A percentile compares a stretch with the other conserved stretches of the same genome.
Evolutionary conservation across 148 eudicot species (phyloP).

Genomic region (Amaranthus palmeri): DNA sequence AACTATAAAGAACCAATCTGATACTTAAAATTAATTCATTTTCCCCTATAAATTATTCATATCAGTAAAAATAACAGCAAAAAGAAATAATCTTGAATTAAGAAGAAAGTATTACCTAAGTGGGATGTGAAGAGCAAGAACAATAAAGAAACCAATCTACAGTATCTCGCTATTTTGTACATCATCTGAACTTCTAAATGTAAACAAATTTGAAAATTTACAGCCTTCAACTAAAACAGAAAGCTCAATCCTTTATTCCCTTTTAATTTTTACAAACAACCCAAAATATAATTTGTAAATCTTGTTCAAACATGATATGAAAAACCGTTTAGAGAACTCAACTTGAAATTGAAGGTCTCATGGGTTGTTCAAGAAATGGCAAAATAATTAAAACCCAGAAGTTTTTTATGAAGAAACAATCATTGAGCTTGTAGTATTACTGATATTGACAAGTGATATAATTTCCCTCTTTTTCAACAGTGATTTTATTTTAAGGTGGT

Average conservation of each 20-base stretch:
- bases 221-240: constrained; percentile 1
- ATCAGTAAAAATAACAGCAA: not conserved
- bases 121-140: constrained; percentile 17
- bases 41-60: not conserved
- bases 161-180: constrained; percentile 15
- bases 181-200: not conserved
- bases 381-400: too few relatives aligned
- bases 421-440: too few relatives aligned
- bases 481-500: too few relatives aligned
- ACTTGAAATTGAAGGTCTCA: constrained; percentile 20
- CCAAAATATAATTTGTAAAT: not conserved
- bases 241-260: constrained; percentile 9
- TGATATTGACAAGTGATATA: too few relatives aligned
- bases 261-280: not conserved
- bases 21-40: not conserved
- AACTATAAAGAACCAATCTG: too few relatives aligned
- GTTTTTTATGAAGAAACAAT: too few relatives aligned
- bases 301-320: constrained; percentile 5
- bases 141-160: constrained; percentile 5
- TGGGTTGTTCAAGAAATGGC: not conserved
- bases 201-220: constrained; percentile 1
- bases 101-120: constrained; percentile 8
- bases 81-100: not conserved
- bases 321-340: constrained; percentile 5
- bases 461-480: too few relatives aligned